phyloP scores from a whole-genome alignment of 345 rosid species.

The Luvunga scandens region DNA sequence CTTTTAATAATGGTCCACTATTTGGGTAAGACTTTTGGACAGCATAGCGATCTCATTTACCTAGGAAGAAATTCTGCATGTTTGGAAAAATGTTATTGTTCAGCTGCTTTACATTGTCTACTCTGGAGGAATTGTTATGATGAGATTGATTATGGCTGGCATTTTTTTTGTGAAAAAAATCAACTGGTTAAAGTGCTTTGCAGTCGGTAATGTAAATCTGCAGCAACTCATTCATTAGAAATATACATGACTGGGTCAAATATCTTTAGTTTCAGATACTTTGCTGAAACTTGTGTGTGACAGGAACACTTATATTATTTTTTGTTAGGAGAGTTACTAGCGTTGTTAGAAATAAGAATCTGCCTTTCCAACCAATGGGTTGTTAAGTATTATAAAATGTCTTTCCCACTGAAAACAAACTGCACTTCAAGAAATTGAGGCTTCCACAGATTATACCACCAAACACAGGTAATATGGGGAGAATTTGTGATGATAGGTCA shows the following conservation, averaged over 20 bases:
- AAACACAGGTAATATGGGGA: too few relatives aligned
- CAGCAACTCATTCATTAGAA: not conserved
- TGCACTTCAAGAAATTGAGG: too few relatives aligned
- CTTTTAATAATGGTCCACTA: not conserved
- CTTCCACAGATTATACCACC: too few relatives aligned
- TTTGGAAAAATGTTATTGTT: not conserved
- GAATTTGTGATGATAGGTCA: too few relatives aligned
- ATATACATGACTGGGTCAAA: not conserved
- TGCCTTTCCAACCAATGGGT: too few relatives aligned
- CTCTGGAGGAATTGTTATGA: not conserved
- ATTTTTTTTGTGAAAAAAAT: too few relatives aligned
- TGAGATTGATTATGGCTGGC: not conserved
- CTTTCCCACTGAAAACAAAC: too few relatives aligned
- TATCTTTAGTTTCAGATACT: not conserved
- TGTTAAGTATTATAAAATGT: too few relatives aligned
- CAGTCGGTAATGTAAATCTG: not conserved
- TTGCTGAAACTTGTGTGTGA: not conserved
- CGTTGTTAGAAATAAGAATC: too few relatives aligned
- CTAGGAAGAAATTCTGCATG: not conserved
- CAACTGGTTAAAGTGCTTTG: not conserved
- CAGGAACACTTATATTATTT: too few relatives aligned
- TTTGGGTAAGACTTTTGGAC: not conserved
- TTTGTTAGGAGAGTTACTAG: too few relatives aligned
- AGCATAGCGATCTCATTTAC: not conserved
- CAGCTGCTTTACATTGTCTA: not conserved